Evolutionary conservation across 495 filamentous ascomycete species (phyloP), one percentile per base, ranked within the genome.

Genomic region (Xylaria longipes): DNA sequence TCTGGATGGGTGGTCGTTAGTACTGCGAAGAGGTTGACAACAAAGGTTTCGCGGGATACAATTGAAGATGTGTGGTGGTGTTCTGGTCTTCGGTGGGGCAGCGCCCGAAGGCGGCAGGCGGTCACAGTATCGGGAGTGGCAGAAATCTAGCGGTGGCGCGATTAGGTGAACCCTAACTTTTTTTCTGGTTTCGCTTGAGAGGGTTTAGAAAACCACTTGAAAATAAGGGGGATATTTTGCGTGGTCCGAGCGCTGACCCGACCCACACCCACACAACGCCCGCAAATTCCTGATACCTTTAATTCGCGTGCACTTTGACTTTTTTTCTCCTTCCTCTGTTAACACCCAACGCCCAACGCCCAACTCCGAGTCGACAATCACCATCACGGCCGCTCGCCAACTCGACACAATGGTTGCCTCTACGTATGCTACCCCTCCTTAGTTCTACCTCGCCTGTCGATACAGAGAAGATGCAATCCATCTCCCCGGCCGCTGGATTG

Each of bases 371-470:
- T 79, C 77, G 76, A 79, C 78, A 79, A 80, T 65, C 70, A 76
- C 72, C 58, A 72, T 39, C 68, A 69, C 72, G 46, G 73, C 74
- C 71, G 72, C 75, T 72, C 75, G 82, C 78, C 80, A 77, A 79
- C 77, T 77, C 82, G 79, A 78, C 79, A 86, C 76, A 79, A 89
- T 90, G 88, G 80, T 82, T 82, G 77, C 87, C 76, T 82, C 87
- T 80, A 90, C 90, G 91, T 93, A 92, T 89, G 90, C 77, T 80
- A 80, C 71, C 82, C 83, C 76, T 78, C 79, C 76, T 78, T 77
- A 77, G 76, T 82, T 72, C 75, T 79, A 80, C 79, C 84, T 78
- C 82, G 81, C 72, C 78, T 78, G 37, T 43, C 48, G 61, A 68
- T 57, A 71, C 80, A 72, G 73, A 79, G 79, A 80, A 82, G 84